phyloP scores from a whole-genome alignment of 1,284 basidiomycete genomes.

The Microbotryum violaceum region DNA sequence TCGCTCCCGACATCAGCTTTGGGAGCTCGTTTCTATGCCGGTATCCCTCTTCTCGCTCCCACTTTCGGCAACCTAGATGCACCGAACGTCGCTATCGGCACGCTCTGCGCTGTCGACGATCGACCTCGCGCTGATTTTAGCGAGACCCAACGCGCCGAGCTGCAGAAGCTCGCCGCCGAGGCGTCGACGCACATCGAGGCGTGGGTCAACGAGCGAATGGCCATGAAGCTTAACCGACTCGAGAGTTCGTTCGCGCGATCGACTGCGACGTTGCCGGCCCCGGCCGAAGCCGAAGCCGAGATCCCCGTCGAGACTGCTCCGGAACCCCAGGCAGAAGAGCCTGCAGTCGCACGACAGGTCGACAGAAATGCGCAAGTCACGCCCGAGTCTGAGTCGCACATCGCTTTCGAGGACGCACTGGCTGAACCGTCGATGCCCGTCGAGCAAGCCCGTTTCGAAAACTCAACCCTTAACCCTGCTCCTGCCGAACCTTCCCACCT shows the following conservation, averaged over 20 bases:
- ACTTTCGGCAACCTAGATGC: slow-evolving; percentile 17
- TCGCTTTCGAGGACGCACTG: too few relatives aligned
- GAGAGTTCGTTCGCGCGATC: slow-evolving; percentile 7
- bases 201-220: slow-evolving; percentile 21
- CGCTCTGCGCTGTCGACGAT: slow-evolving; percentile 36
- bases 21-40: slow-evolving; percentile 24
- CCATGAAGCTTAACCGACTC: slow-evolving; percentile 13
- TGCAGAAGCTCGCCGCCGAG: slow-evolving; percentile 17
- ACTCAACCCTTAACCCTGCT: too few relatives aligned
- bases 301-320: background rate
- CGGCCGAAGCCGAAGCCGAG: background rate
- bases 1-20: background rate
- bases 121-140: slow-evolving; percentile 33
- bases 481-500: too few relatives aligned
- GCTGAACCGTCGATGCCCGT: too few relatives aligned
- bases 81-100: slow-evolving; percentile 32
- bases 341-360: background rate
- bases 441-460: too few relatives aligned
- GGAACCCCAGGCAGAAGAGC: background rate
- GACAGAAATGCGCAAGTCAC: background rate
- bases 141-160: slow-evolving; percentile 31
- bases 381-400: too few relatives aligned
- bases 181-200: slow-evolving; percentile 20
- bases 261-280: background rate
- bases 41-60: slow-evolving; percentile 29